A percentile compares a stretch with the other conserved stretches of the same genome.
Conservation (phyloP, 345 rosid genomes). For the Euphorbia pulcherrima region DNA sequence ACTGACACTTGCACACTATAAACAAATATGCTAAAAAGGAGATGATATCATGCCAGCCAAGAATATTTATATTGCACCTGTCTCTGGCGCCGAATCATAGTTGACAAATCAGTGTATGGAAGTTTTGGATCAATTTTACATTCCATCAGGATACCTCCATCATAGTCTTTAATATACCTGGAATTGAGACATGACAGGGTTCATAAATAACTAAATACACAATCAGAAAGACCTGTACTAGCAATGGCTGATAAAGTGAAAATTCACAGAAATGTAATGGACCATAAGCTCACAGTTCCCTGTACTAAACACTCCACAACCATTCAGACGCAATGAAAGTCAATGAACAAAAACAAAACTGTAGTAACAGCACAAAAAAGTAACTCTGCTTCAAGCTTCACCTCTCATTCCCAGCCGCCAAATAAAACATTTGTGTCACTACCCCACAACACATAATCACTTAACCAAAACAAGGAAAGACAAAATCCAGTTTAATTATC, state of each 20-base stretch:
- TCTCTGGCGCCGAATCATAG: constrained; percentile 88
- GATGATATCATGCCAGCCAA: not conserved
- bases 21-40: not conserved
- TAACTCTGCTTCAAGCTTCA: not conserved
- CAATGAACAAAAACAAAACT: not conserved
- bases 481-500: not conserved
- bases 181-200: not conserved
- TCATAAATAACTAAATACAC: constrained; percentile 3
- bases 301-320: not conserved
- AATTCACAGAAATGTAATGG: not conserved
- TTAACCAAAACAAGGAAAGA: not conserved
- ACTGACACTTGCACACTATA: not conserved
- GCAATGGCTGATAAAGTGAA: not conserved
- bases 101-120: constrained; percentile 87
- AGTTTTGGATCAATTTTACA: constrained; percentile 97
- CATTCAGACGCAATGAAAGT: not conserved
- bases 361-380: not conserved
- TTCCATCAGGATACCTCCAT: constrained; percentile 98
- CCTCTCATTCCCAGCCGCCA: not conserved
- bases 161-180: constrained; percentile 96
- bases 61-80: constrained; percentile 42
- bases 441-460: not conserved
- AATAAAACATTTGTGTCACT: not conserved
- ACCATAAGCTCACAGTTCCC: not conserved
- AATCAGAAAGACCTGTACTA: not conserved